Conservation (phyloP, 2,329 filamentous ascomycete species). For the Pseudocercospora pini-densiflorae region DNA sequence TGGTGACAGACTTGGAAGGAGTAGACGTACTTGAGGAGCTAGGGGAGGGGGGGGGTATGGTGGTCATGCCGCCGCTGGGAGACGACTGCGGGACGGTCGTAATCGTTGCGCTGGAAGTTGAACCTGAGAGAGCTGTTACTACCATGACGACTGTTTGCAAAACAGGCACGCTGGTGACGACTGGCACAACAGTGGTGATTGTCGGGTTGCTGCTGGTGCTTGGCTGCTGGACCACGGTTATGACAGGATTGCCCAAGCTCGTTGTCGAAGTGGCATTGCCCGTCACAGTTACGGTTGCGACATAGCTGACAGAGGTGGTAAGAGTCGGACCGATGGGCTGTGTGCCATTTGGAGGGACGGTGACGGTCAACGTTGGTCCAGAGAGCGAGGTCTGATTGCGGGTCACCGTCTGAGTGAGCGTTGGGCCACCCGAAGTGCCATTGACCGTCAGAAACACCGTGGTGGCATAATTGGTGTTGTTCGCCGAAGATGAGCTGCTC, state of each 20-base stretch:
- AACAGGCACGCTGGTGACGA: conserved; percentile 20
- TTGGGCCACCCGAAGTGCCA: conserved; percentile 11
- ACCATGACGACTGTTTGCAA: conserved; percentile 22
- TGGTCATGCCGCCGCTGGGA: not conserved
- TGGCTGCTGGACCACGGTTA: not conserved
- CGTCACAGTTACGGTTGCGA: conserved; percentile 18
- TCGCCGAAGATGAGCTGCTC: not conserved
- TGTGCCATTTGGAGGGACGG: conserved; percentile 18
- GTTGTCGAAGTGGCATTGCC: conserved; percentile 3
- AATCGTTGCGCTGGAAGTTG: not conserved
- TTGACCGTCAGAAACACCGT: conserved; percentile 21
- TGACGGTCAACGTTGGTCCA: conserved; percentile 21
- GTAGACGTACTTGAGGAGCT: not conserved
- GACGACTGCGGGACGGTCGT: not conserved
- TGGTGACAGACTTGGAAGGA: not conserved
- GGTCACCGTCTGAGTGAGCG: conserved; percentile 15
- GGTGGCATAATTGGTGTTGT: conserved; percentile 13
- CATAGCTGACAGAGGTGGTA: conserved; percentile 15
- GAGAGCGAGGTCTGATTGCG: conserved; percentile 8
- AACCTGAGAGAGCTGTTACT: conserved; percentile 21
- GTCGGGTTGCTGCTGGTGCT: conserved; percentile 16
- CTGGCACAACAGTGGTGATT: conserved; percentile 15
- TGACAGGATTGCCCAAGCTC: conserved; percentile 9
- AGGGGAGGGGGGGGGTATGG: not conserved
- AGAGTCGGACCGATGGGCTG: not conserved